Base-by-base conservation (phyloP, 306 rosid species). In the Glycine tomentella region DNA sequence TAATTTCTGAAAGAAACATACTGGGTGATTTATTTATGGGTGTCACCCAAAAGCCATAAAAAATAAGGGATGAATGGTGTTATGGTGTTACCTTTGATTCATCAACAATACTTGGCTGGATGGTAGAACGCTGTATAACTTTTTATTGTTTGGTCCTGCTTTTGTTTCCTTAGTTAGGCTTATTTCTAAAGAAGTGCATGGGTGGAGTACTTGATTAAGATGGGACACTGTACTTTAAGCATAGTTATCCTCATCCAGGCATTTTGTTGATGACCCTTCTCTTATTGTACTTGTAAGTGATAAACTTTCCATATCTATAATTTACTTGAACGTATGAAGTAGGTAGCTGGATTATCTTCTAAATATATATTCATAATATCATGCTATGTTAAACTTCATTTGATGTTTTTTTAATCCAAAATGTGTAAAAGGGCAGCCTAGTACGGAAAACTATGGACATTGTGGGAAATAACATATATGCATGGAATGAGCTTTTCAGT, bases 331-430 rank as follows among this genome's bases (percentile, higher is more conserved):
- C 53, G n/a, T 38, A 49, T 52, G 49, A 77, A 10, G 14, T 52
- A 15, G 56, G 31, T 67, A 6, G 34, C 42, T 79, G 56, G 74
- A 66, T 75, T 59, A 64, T 46, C 45, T 77, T 59, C n/a, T 75
- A 7, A 8, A 25, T 25, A 25, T 25, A 25, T 25, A 25, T 25
- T 25, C 31, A 5, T 25, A 53, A n/a, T 10, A 44, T 74, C 58
- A 11, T 59, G 64, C 17, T 16, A 20, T n/a, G 9, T 50, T 31
- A 7, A 74, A 59, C 51, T 68, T 15, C 25, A 14, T 49, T 9
- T n/a, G 50, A 38, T 72, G 3, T 57, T 74, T 46, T 64, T 66
- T 46, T 64, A 57, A 11, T 78, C 46, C 52, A 40, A 8, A 59
- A 68, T 66, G 10, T 31, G 34, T 55, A 58, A 69, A 79, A 78